Evolutionary conservation across 768 basidiomycete species (phyloP).

Genomic region (Russula sp.): DNA sequence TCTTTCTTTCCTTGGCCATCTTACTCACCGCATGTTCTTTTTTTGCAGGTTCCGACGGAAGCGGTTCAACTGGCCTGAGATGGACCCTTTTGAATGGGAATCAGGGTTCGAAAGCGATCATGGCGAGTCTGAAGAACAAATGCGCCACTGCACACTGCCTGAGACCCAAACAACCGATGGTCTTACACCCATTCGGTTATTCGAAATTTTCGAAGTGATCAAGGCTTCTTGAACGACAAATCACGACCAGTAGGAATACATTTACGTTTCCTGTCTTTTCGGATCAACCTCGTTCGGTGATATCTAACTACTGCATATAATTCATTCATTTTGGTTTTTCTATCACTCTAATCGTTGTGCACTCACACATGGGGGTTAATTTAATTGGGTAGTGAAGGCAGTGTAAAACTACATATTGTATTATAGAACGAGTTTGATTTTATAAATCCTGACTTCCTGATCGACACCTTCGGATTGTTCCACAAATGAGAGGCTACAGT

Average conservation of each 20-base stretch:
- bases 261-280: not conserved
- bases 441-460: conserved; percentile 18
- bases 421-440: conserved; percentile 9
- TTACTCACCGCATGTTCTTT: not conserved
- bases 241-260: not conserved
- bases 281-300: not conserved
- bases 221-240: conserved; percentile 7
- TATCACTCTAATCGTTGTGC: not conserved
- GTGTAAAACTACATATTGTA: not conserved
- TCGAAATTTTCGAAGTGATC: conserved; percentile 27
- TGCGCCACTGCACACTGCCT: not conserved
- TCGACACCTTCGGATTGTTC: conserved; percentile 23
- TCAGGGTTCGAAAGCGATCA: not conserved
- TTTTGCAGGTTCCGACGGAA: conserved; percentile 57
- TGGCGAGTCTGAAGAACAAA: conserved; percentile 5
- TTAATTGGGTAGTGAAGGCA: not conserved
- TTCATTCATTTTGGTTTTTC: not conserved
- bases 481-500: conserved; percentile 7
- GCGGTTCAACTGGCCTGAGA: conserved; percentile 64
- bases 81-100: conserved; percentile 13
- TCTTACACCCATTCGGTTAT: conserved; percentile 24
- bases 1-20: conserved; percentile 7
- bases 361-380: not conserved
- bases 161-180: conserved; percentile 23
- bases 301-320: not conserved